Evolutionary conservation across 352 stramenopile species (phyloP), one percentile per base, ranked within the genome.

Genomic region (Globisporangium yorkense): DNA sequence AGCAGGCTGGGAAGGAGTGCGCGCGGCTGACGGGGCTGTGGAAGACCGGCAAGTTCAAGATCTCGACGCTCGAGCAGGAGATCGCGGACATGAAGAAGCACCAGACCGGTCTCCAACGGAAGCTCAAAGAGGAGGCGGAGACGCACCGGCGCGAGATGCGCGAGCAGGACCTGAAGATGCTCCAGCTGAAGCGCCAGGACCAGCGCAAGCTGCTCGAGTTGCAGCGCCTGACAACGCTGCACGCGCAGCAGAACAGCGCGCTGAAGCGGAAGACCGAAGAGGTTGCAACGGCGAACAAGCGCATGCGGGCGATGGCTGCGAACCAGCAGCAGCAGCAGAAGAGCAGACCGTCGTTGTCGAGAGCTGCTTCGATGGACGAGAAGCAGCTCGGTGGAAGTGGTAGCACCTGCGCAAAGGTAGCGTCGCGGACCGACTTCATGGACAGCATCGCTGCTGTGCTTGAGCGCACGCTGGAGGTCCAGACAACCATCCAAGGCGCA

Each of bases 191-290:
- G 40, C 73, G 80, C 1, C 71, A 88, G 46, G 74, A 91, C 39
- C 68, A 84, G 50, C 70, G 80, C 2, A 83, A 73, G 53, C 68
- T 79, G 24, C 77, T 75, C 51, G 68, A 89, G 49, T 51, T 80
- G 5, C 73, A 88, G 35, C 88, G 87, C 56, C 31, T 79, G 2
- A 68, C 59, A 10, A 56, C 59, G 0, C 51, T 74, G 6, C 66
- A 77, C 31, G 46, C 43, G 10, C 89, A 88, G 31, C 75, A 85
- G 48, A 71, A 63, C 37, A 66, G 59, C 48, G 57, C 75, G 29
- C 53, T 84, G 3, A 89, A 91, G 50, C 74, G 69, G n/a, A 89
- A 87, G 50, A 77, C 67, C 4, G 73, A 90, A 18, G 76, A 86
- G 31, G 59, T 78, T 13, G 65, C 52, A 1, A 59, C 56, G 3